These are phyloP conservation scores for Candida schatavii DNA, from an alignment of 805 yeast genomes.

Conservation along the genomic window DNA sequence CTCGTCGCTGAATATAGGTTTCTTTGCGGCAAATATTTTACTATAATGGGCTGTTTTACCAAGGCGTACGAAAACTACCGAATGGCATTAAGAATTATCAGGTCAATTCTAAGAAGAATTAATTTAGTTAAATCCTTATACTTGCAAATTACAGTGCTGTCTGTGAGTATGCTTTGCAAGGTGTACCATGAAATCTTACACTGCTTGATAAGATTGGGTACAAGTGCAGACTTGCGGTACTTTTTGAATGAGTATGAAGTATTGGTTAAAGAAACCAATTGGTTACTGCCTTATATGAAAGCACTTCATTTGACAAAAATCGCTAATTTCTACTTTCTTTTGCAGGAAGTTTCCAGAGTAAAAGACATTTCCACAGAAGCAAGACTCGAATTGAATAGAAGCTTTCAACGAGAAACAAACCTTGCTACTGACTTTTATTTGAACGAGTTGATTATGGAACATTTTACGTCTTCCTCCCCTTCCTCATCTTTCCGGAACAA, in stretches of 20 bases:
- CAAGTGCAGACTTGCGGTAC: conserved; percentile 56
- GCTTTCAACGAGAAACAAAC: no score
- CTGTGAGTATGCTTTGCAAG: conserved; percentile 31
- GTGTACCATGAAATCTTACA: conserved; percentile 41
- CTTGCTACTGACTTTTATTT: no score
- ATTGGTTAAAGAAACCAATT: neutral
- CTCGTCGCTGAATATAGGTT: conserved; percentile 35
- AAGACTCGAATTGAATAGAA: no score
- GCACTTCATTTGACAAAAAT: neutral
- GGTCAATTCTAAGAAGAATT: conserved; percentile 49
- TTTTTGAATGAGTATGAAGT: conserved; percentile 19
- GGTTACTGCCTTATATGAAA: neutral
- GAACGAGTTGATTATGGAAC: neutral
- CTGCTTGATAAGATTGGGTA: conserved; percentile 46
- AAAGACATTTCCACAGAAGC: neutral
- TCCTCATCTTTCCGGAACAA: no score
- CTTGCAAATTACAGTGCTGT: conserved; percentile 31
- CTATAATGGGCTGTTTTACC: conserved; percentile 16
- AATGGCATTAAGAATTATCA: conserved; percentile 48
- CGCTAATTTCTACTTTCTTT: neutral
- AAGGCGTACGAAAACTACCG: conserved; percentile 41
- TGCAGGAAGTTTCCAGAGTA: neutral
- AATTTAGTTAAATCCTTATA: conserved; percentile 14
- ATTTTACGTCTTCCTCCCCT: neutral
- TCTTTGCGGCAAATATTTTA: conserved; percentile 23